Evolutionary conservation across 495 filamentous ascomycete species (phyloP).

Genomic region (Lasiosphaeria miniovina): DNA sequence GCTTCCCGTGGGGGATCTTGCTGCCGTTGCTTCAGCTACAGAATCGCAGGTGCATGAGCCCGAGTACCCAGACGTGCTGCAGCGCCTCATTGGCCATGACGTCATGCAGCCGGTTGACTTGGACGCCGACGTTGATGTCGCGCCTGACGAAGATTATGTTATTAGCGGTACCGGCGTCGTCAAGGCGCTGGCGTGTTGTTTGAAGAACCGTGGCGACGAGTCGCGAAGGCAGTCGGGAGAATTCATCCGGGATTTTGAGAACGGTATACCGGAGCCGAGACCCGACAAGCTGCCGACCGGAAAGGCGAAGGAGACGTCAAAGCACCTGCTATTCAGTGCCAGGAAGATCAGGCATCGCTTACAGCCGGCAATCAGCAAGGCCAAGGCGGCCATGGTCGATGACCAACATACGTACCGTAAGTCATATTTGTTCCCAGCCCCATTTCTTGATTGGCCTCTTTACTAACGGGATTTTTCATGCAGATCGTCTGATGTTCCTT

Average conservation of each 20-base stretch:
- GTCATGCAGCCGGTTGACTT: slow-evolving; percentile 53
- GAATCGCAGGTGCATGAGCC: slow-evolving; percentile 27
- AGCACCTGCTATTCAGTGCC: slow-evolving; percentile 77
- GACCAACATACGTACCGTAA: slow-evolving; percentile 71
- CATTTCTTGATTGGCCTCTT: not conserved
- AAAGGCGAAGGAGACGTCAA: slow-evolving; percentile 89
- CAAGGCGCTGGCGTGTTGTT: slow-evolving; percentile 85
- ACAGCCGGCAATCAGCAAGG: slow-evolving; percentile 79
- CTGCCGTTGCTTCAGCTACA: slow-evolving; percentile 19
- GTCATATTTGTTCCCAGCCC: slow-evolving; percentile 30
- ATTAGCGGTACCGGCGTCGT: slow-evolving; percentile 94
- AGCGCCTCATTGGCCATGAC: slow-evolving; percentile 59
- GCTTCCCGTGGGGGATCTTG: slow-evolving; percentile 9
- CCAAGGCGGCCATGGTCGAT: slow-evolving; percentile 49
- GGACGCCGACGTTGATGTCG: slow-evolving; percentile 65
- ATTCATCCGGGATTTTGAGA: slow-evolving; percentile 40
- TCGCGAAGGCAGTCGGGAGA: slow-evolving; percentile 47
- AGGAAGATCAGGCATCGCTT: slow-evolving; percentile 81
- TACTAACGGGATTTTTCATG: slow-evolving; percentile 23
- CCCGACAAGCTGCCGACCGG: slow-evolving; percentile 31
- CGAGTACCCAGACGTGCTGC: slow-evolving; percentile 52
- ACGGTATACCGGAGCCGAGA: slow-evolving; percentile 13
- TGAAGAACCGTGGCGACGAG: slow-evolving; percentile 69
- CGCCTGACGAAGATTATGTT: slow-evolving; percentile 90
- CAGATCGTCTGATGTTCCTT: slow-evolving; percentile 82